Conservation (phyloP, 768 basidiomycete genomes). For the Termitomyces sp. region DNA sequence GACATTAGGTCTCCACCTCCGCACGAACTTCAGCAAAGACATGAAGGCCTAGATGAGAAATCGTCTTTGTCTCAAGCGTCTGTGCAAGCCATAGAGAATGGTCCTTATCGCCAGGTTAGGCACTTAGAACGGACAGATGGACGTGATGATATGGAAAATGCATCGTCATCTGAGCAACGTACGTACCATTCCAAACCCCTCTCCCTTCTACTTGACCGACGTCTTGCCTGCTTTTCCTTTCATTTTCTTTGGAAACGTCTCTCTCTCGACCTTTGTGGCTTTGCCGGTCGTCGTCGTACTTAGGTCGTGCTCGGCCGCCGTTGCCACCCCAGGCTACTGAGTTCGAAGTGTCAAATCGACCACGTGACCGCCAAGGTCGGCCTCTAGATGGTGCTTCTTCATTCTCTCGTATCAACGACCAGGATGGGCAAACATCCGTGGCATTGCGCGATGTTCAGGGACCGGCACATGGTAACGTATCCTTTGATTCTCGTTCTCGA, state of each 20-base stretch:
- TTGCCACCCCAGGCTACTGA: conserved; percentile 39
- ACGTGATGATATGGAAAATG: conserved; percentile 13
- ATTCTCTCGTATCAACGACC: neutral
- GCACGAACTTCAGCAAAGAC: conserved; percentile 7
- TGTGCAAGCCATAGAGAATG: conserved; percentile 4
- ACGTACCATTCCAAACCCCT: conserved; percentile 23
- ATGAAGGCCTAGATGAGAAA: conserved; percentile 5
- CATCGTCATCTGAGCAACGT: conserved; percentile 21
- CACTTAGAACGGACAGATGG: conserved; percentile 8
- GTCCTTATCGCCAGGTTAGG: conserved; percentile 1
- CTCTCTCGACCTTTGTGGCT: neutral
- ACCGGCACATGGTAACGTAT: neutral
- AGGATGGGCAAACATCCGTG: neutral
- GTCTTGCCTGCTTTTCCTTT: conserved; percentile 14
- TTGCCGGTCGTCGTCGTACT: conserved; percentile 4
- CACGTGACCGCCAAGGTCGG: conserved; percentile 1
- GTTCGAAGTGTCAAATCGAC: conserved; percentile 23
- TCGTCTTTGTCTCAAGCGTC: conserved; percentile 8
- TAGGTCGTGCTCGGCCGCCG: conserved; percentile 37
- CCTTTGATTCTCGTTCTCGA: neutral
- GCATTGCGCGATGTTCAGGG: neutral
- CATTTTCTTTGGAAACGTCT: conserved; percentile 5
- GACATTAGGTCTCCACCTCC: conserved; percentile 13
- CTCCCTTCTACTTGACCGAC: conserved; percentile 17
- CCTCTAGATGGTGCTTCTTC: conserved; percentile 2